Conservation (phyloP, 2,329 filamentous ascomycete genomes). For the Exserohilum turcica region DNA sequence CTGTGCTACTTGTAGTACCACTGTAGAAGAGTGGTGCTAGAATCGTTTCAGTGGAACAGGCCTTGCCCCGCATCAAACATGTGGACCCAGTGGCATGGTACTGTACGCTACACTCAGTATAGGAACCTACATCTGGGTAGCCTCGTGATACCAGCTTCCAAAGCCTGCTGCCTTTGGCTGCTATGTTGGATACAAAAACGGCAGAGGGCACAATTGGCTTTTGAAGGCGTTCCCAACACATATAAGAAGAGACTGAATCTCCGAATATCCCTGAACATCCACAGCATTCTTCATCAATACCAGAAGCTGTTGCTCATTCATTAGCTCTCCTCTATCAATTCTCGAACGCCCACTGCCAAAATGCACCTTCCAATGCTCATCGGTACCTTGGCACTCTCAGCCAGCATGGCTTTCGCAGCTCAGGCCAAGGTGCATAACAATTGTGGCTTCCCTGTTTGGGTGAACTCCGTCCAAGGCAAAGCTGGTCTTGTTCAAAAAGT, state of each 20-base stretch:
- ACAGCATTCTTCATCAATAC: too few relatives aligned
- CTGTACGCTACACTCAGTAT: constrained; percentile 2
- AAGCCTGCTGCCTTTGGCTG: constrained; percentile 3
- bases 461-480: constrained; percentile 23
- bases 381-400: constrained; percentile 18
- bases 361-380: constrained; percentile 29
- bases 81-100: constrained; percentile 13
- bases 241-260: constrained; percentile 17
- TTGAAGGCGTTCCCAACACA: not conserved
- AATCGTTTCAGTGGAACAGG: constrained; percentile 16
- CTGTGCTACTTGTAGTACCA: constrained; percentile 20
- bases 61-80: not conserved
- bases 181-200: not conserved
- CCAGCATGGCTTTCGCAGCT: constrained; percentile 19
- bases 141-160: constrained; percentile 20
- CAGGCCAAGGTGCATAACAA: constrained; percentile 31
- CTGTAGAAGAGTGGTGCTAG: constrained; percentile 3
- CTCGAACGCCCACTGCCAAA: not conserved
- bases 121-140: constrained; percentile 19
- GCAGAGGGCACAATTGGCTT: not conserved
- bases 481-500: constrained; percentile 8
- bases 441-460: constrained; percentile 30
- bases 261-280: not conserved
- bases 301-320: too few relatives aligned
- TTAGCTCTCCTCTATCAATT: not conserved